Evolutionary conservation across 495 filamentous ascomycete genomes (phyloP).

Genomic region (Annulohypoxylon bovei): DNA sequence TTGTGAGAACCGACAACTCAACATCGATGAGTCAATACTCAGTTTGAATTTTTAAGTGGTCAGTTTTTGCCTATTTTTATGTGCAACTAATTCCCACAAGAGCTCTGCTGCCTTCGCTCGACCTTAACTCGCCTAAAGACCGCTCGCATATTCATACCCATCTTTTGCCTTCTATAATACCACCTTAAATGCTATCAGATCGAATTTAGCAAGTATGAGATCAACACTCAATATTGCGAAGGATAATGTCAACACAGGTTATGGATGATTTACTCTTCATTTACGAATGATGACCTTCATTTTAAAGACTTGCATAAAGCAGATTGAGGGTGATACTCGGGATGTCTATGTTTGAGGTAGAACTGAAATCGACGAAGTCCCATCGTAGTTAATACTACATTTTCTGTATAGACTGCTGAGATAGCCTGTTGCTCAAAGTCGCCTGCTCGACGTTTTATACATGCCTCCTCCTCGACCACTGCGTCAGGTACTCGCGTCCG

Average conservation of each 20-base stretch:
- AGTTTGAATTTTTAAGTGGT: neutral
- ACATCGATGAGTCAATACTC: slow-evolving; percentile 13
- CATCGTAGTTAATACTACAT: neutral
- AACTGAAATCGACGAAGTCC: neutral
- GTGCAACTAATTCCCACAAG: neutral
- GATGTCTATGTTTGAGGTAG: neutral
- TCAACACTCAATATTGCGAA: neutral
- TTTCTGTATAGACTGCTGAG: neutral
- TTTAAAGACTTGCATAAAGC: neutral
- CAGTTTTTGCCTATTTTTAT: neutral
- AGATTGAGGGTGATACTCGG: too few relatives aligned
- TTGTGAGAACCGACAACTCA: neutral
- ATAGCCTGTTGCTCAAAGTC: neutral
- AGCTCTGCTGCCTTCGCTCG: slow-evolving; percentile 15
- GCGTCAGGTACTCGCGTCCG: slow-evolving; percentile 48
- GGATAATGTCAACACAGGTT: neutral
- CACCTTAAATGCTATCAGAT: neutral
- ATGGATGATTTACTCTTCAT: neutral
- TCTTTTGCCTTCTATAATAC: neutral
- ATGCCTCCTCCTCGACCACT: slow-evolving; percentile 50
- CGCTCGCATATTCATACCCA: neutral
- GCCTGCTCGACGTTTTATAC: slow-evolving; percentile 26
- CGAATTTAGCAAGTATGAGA: neutral
- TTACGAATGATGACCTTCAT: neutral
- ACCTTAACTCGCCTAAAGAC: neutral